A percentile compares a stretch with the other conserved stretches of the same genome.
These are phyloP conservation scores for Huntiella omanensis DNA, from an alignment of 2,329 filamentous ascomycete species.

Conservation along the genomic window DNA sequence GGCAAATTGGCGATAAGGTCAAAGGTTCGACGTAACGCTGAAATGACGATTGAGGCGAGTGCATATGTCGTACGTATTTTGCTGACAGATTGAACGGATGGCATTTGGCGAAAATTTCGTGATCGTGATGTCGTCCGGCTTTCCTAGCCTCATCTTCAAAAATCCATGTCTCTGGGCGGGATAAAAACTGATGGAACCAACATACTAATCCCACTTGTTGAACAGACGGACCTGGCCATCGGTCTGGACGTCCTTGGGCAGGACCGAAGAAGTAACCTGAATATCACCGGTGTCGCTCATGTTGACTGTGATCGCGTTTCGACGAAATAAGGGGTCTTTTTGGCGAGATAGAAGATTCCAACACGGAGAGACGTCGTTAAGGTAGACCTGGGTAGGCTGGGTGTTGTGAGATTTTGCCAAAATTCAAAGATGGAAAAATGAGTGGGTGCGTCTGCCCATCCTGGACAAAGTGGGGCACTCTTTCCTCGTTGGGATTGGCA, in stretches of 20 bases:
- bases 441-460: constrained; percentile 12
- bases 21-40: too few relatives aligned
- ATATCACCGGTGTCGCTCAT: constrained; percentile 95
- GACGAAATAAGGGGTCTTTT: constrained; percentile 14
- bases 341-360: constrained; percentile 19
- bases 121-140: too few relatives aligned
- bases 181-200: constrained; percentile 6
- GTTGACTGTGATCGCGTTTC: constrained; percentile 20
- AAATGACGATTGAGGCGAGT: too few relatives aligned
- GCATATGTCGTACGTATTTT: too few relatives aligned
- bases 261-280: constrained; percentile 69
- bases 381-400: constrained; percentile 10
- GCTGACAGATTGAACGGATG: too few relatives aligned
- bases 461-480: constrained; percentile 16
- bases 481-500: constrained; percentile 18
- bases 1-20: too few relatives aligned
- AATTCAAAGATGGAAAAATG: constrained; percentile 12
- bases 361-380: constrained; percentile 12
- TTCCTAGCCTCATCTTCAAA: too few relatives aligned
- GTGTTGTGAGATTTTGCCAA: constrained; percentile 12
- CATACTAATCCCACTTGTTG: constrained; percentile 75
- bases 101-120: too few relatives aligned
- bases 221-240: constrained; percentile 90
- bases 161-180: too few relatives aligned
- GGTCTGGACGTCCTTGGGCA: constrained; percentile 87